These are phyloP conservation scores for Pelagomonas calceolata DNA, from an alignment of 108 stramenopile genomes.

Conservation along the genomic window DNA sequence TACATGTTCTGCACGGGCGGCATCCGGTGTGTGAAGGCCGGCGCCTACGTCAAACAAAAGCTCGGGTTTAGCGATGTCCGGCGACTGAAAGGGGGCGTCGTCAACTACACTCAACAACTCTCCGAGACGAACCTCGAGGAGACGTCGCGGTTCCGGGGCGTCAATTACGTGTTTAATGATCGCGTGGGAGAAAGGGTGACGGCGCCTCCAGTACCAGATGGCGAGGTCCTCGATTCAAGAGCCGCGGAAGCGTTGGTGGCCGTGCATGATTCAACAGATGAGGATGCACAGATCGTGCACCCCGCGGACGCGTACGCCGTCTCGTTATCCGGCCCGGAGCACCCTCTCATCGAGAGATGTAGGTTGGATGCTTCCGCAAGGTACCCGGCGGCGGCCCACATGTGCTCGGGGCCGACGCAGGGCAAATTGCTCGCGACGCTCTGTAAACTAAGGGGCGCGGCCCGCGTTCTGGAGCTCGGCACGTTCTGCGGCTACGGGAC, in stretches of 20 bases:
- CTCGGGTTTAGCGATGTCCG: conserved; percentile 82
- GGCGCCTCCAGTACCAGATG: conserved; percentile 34
- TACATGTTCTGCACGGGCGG: conserved; percentile 91
- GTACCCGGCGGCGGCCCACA: conserved; percentile 64
- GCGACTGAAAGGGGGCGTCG: conserved; percentile 82
- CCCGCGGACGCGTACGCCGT: conserved; percentile 60
- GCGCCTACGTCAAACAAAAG: conserved; percentile 79
- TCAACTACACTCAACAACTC: conserved; percentile 74
- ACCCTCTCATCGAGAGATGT: conserved; percentile 50
- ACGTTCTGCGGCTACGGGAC: conserved; percentile 88
- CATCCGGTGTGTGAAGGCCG: conserved; percentile 86
- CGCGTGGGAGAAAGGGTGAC: conserved; percentile 81
- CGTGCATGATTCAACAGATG: conserved; percentile 1
- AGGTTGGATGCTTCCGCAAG: conserved; percentile 55
- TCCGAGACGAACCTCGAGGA: conserved; percentile 44
- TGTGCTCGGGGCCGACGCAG: conserved; percentile 69
- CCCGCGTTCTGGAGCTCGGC: conserved; percentile 72
- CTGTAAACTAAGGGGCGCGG: conserved; percentile 58
- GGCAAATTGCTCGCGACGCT: conserved; percentile 62
- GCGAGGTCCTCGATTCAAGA: neutral
- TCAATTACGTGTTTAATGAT: conserved; percentile 95
- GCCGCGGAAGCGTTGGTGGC: neutral
- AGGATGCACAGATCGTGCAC: too few relatives aligned
- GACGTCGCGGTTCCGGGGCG: conserved; percentile 73
- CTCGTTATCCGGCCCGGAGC: conserved; percentile 46